A percentile compares a stretch with the other conserved stretches of the same genome.
These are phyloP conservation scores for Chlamydomonas sp. DNA, from an alignment of 139 green algal species.

Conservation along the genomic window DNA sequence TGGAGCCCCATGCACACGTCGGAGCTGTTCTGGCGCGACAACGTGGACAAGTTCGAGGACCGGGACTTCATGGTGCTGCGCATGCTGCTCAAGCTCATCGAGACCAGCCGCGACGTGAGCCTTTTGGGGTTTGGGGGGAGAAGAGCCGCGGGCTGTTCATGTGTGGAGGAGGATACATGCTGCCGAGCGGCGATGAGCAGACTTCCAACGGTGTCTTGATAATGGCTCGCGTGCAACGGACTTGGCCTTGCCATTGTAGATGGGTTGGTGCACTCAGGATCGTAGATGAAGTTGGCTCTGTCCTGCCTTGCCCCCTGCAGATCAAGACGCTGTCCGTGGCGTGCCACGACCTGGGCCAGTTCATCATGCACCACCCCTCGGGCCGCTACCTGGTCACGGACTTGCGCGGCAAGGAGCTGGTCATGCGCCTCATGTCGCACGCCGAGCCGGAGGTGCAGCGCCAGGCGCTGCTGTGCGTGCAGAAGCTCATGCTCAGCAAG, in stretches of 20 bases:
- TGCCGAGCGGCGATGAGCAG: too few relatives aligned
- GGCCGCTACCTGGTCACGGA: conserved; percentile 80
- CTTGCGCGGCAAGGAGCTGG: conserved; percentile 92
- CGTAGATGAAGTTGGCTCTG: background rate
- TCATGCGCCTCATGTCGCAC: conserved; percentile 95
- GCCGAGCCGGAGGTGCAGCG: conserved; percentile 92
- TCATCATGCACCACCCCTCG: conserved; percentile 83
- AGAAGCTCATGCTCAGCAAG: conserved; percentile 93
- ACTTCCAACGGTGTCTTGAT: too few relatives aligned
- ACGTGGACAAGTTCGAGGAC: conserved; percentile 90
- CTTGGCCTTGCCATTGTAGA: too few relatives aligned
- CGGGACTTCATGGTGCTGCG: conserved; percentile 93
- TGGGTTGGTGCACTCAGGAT: too few relatives aligned
- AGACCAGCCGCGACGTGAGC: conserved; percentile 74
- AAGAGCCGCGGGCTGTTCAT: background rate
- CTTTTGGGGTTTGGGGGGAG: background rate
- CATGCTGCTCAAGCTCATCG: conserved; percentile 91
- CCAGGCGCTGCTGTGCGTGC: conserved; percentile 91
- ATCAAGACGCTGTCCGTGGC: conserved; percentile 86
- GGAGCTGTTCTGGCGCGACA: conserved; percentile 80
- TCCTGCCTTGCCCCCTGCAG: conserved; percentile 22
- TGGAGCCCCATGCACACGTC: conserved; percentile 90
- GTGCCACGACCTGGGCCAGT: conserved; percentile 92
- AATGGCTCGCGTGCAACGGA: too few relatives aligned
- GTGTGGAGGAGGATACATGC: background rate